Evolutionary conservation across 1,284 basidiomycete genomes (phyloP), one percentile per base, ranked within the genome.

Genomic region (Grifola frondosa): DNA sequence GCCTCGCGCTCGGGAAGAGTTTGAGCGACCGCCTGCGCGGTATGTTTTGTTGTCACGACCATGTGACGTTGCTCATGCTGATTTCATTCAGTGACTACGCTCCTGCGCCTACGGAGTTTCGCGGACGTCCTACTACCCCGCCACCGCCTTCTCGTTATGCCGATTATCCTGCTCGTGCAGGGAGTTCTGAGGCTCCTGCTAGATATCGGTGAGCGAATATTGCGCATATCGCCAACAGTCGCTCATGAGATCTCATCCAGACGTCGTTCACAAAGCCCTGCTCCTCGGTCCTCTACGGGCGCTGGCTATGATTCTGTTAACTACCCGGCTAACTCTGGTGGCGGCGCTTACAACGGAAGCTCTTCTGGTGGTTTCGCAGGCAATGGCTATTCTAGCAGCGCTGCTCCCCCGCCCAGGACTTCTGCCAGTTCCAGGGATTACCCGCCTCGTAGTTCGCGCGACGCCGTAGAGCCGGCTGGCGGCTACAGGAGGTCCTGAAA

Each of bases 241-340:
- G 17, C 30, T 40, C 11, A 13, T 35, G n/a, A n/a, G n/a, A n/a
- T n/a, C 30, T 37, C 25, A 31, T 24, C 5, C 53, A 88, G 85
- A 45, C 84, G 86, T 58, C 82, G 86, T 42, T 89, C 86, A 21
- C 75, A 80, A 59, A 88, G 85, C 56, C 84, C 84, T 35, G 64
- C 68, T 24, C 59, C 70, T 48, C 69, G 76, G 39, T 54, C 66
- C 45, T 55, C 59, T 37, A 56, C 64, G 53, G 56, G 57, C 55
- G 59, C 62, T 58, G 62, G 55, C 42, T 70, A 68, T 55, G 64
- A 64, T 54, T 61, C 51, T 63, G 37, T 51, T 16, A 62, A 44
- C 62, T 73, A 66, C 64, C 59, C 56, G 61, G 56, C 58, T 66
- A 60, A 67, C 67, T 64, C 63, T 50, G 76, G 74, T 69, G 81